These are phyloP conservation scores for Aspergillus tanneri DNA, from an alignment of 2,329 filamentous ascomycete species.

Conservation along the genomic window DNA sequence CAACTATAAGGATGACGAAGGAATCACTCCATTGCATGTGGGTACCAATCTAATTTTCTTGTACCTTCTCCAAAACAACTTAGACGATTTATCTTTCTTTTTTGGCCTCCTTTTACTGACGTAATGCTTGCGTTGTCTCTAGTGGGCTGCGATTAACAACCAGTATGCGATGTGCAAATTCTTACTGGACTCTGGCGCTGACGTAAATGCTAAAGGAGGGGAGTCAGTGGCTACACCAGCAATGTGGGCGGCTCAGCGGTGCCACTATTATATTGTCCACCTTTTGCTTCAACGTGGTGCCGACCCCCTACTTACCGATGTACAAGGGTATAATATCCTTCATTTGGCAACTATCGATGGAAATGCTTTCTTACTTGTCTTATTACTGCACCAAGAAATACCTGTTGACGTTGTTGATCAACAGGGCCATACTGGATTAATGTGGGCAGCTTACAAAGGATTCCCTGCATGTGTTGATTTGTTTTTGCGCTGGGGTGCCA, in stretches of 20 bases:
- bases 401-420: slow-evolving; percentile 87
- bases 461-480: slow-evolving; percentile 89
- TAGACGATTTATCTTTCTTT: too few relatives aligned
- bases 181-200: slow-evolving; percentile 78
- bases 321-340: slow-evolving; percentile 96
- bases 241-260: slow-evolving; percentile 95
- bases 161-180: slow-evolving; percentile 97
- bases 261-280: slow-evolving; percentile 94
- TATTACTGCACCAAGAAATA: slow-evolving; percentile 92
- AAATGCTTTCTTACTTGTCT: slow-evolving; percentile 82
- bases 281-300: slow-evolving; percentile 87
- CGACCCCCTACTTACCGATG: slow-evolving; percentile 86
- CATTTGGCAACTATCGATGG: slow-evolving; percentile 97
- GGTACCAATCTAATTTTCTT: slow-evolving; percentile 31
- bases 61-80: too few relatives aligned
- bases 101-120: slow-evolving; percentile 8
- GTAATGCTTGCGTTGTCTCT: slow-evolving; percentile 19
- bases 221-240: slow-evolving; percentile 91
- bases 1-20: slow-evolving; percentile 82
- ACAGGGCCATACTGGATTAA: slow-evolving; percentile 88
- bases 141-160: slow-evolving; percentile 99
- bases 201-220: slow-evolving; percentile 92
- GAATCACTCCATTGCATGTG: slow-evolving; percentile 94
- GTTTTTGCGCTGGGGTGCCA: slow-evolving; percentile 91
- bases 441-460: slow-evolving; percentile 99